Evolutionary conservation across 345 rosid genomes (phyloP), one percentile per base, ranked within the genome.

Genomic region (Nasturtium officinale): DNA sequence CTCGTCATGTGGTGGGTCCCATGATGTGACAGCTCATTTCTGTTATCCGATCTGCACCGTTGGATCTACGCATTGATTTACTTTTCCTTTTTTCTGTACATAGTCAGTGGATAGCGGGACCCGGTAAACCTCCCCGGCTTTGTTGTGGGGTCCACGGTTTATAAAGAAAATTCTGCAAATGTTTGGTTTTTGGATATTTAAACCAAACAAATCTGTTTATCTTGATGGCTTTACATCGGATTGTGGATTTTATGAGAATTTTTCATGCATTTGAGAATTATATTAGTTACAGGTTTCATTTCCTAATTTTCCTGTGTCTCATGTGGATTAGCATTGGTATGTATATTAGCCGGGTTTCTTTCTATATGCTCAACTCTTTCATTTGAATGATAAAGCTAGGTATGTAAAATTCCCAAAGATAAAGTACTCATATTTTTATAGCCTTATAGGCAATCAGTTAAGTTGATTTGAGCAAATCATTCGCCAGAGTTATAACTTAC

Each of bases 21-120:
- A 45, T 16, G 0, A 3, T 7, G 2, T n/a, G 50, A 67, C 46
- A 59, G 56, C 30, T 67, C 45, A 37, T 56, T 65, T 9, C 30
- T 25, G 13, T 1, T 13, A 61, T 17, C 73, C n/a, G 43, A 67
- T 59, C 56, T 51, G 20, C 29, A 67, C 62, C 73, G 68, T 67
- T 75, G 62, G 73, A 67, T 59, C 55, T 75, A 50, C 54, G 48
- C 72, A 26, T 9, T 47, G 42, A 6, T 37, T 64, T 64, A 5
- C 29, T 23, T 23, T 8, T 13, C 11, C 26, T 47, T 21, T 15
- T n/a, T 30, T 58, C 42, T 66, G 61, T 21, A 51, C 21, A 67
- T 50, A 75, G 69, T 67, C 48, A 30, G 73, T 74, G 73, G 73
- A 48, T 50, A 50, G 11, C 60, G 15, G 72, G 73, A 58, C 78